Evolutionary conservation across 2,329 filamentous ascomycete genomes (phyloP).

Genomic region (Leptographium lundbergii): DNA sequence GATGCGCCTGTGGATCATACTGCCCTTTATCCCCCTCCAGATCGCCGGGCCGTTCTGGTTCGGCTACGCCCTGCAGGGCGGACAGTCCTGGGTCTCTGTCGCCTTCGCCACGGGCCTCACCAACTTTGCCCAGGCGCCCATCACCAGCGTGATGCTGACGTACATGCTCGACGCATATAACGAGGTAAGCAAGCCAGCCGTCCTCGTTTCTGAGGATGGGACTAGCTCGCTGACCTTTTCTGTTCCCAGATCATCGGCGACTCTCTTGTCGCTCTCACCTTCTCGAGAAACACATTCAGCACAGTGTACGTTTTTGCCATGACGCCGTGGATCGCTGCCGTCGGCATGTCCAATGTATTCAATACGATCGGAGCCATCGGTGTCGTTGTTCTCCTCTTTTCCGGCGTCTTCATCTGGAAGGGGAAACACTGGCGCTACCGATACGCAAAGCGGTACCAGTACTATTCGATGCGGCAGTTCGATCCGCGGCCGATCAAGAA

Average conservation of each 20-base stretch:
- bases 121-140: conserved; percentile 3
- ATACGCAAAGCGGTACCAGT: conserved; percentile 1
- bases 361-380: conserved; percentile 9
- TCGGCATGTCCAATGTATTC: conserved; percentile 9
- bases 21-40: conserved; percentile 4
- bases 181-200: background rate
- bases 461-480: conserved; percentile 5
- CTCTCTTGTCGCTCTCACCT: conserved; percentile 3
- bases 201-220: background rate
- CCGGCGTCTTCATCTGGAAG: conserved; percentile 8
- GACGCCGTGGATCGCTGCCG: conserved; percentile 1
- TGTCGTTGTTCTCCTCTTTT: conserved; percentile 3
- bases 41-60: conserved; percentile 6
- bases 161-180: conserved; percentile 6
- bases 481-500: conserved; percentile 6
- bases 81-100: conserved; percentile 1
- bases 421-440: conserved; percentile 6
- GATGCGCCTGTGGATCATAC: conserved; percentile 5
- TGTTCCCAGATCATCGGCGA: conserved; percentile 2
- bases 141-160: background rate
- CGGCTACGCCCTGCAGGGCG: conserved; percentile 2
- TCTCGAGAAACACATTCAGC: conserved; percentile 2
- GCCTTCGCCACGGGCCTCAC: conserved; percentile 1
- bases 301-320: conserved; percentile 5
- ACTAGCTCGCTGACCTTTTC: no score